phyloP scores from a whole-genome alignment of 2,329 filamentous ascomycete genomes.

The Aspergillus cejpii region DNA sequence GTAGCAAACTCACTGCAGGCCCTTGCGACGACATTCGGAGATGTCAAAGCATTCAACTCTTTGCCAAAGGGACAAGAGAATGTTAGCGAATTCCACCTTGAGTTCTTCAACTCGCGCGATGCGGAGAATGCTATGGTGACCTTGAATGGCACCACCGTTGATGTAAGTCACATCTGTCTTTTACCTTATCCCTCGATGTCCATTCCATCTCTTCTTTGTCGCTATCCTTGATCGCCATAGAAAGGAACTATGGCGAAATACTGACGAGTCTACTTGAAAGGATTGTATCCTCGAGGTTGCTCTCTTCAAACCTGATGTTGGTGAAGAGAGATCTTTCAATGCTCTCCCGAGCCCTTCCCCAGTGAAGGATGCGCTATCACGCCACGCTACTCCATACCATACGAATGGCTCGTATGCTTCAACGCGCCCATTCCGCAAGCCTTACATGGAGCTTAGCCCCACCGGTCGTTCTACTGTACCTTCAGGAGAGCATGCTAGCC shows the following conservation, averaged over 20 bases:
- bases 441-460: constrained; percentile 33
- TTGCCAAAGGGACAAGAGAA: constrained; percentile 25
- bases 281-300: constrained; percentile 28
- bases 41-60: constrained; percentile 32
- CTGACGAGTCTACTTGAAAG: constrained; percentile 14
- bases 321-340: constrained; percentile 10
- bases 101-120: constrained; percentile 36
- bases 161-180: constrained; percentile 23
- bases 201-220: neutral
- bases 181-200: neutral
- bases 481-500: constrained; percentile 27
- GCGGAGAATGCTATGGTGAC: constrained; percentile 32
- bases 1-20: constrained; percentile 46
- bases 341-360: constrained; percentile 13
- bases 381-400: constrained; percentile 13
- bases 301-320: constrained; percentile 27
- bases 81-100: constrained; percentile 34
- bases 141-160: constrained; percentile 32
- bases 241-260: neutral
- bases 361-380: constrained; percentile 12
- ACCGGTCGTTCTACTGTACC: constrained; percentile 39
- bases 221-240: neutral
- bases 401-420: constrained; percentile 14
- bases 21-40: constrained; percentile 34
- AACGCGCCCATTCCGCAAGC: constrained; percentile 12